Conservation (phyloP, 768 basidiomycete genomes). For the Suillus discolor region DNA sequence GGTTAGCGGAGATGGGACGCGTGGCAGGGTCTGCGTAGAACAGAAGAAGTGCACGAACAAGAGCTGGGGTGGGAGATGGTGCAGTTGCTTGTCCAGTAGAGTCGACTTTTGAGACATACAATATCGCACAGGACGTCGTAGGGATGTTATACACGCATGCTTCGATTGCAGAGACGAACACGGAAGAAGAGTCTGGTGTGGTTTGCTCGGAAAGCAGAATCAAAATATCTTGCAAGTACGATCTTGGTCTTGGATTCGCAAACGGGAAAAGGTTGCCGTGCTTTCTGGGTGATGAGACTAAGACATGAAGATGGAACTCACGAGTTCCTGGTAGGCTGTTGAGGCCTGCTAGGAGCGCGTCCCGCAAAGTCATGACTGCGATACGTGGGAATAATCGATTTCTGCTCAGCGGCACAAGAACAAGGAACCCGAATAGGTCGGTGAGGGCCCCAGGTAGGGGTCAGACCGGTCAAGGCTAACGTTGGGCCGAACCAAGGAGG, state of each 20-base stretch:
- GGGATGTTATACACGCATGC: conserved; percentile 76
- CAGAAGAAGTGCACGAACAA: conserved; percentile 66
- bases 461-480: not conserved
- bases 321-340: conserved; percentile 63
- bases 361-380: conserved; percentile 52
- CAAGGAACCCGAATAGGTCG: not conserved
- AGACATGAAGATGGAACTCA: conserved; percentile 73
- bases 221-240: conserved; percentile 76
- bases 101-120: conserved; percentile 95
- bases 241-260: conserved; percentile 62
- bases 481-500: not conserved
- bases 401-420: conserved; percentile 10
- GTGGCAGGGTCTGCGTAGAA: conserved; percentile 68
- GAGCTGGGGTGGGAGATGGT: conserved; percentile 69
- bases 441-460: not conserved
- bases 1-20: conserved; percentile 55
- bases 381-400: conserved; percentile 24
- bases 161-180: conserved; percentile 82
- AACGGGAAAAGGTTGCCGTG: conserved; percentile 75
- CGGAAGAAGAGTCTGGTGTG: conserved; percentile 47
- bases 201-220: conserved; percentile 71
- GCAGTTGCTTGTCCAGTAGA: conserved; percentile 74
- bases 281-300: conserved; percentile 69
- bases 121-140: conserved; percentile 62
- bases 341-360: conserved; percentile 62